Conservation (phyloP, 23 red algal genomes). For the Cyanidiococcus yangmingshanensis region DNA sequence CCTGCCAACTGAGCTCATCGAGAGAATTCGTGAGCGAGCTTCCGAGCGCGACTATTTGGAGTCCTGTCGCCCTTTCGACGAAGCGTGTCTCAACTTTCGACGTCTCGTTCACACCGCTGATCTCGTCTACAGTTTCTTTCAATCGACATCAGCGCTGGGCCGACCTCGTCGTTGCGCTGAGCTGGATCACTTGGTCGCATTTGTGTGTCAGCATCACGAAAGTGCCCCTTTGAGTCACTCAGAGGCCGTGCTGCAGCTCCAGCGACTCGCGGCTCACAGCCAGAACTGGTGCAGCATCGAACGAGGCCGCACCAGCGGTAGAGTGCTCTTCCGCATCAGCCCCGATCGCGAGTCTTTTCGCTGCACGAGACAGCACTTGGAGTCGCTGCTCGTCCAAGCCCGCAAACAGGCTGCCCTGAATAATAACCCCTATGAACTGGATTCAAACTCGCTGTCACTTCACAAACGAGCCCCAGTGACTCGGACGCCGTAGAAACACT, state of each 20-base stretch:
- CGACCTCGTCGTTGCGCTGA: background rate
- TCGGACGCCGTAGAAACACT: background rate
- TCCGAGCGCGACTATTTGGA: background rate
- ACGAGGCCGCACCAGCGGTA: background rate
- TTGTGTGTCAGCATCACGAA: background rate
- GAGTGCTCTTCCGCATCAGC: background rate
- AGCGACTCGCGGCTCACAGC: background rate
- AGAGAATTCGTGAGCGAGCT: background rate
- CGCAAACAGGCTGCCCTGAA: background rate
- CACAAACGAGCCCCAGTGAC: background rate
- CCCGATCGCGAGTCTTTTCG: background rate
- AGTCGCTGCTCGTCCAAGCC: background rate
- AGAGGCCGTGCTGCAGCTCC: background rate
- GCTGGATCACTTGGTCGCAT: background rate
- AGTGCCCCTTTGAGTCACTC: background rate
- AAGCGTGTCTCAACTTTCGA: background rate
- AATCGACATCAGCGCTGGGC: background rate
- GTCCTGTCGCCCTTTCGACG: background rate
- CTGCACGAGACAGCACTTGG: background rate
- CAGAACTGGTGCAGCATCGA: background rate
- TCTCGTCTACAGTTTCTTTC: background rate
- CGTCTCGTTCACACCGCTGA: constrained; percentile 6
- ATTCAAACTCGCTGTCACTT: background rate
- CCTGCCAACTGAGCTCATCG: background rate
- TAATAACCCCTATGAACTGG: no score